Evolutionary conservation across 2,329 filamentous ascomycete genomes (phyloP).

Genomic region (Fonsecaea erecta): DNA sequence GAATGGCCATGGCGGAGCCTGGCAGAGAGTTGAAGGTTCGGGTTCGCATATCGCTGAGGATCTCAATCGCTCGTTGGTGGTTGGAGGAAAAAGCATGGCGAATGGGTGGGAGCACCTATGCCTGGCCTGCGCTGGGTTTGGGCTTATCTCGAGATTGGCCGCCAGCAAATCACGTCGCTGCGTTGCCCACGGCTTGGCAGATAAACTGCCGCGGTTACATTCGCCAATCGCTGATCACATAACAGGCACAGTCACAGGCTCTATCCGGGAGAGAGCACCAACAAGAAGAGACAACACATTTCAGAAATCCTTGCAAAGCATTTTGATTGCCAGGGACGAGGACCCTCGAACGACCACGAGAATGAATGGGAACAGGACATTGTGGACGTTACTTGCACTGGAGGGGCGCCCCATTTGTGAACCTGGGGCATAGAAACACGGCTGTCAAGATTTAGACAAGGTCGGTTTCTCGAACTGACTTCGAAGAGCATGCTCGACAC

Average conservation of each 20-base stretch:
- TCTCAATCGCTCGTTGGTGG: conserved; percentile 13
- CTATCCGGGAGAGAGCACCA: too few relatives aligned
- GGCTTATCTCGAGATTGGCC: conserved; percentile 5
- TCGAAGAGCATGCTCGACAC: background rate
- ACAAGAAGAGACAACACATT: too few relatives aligned
- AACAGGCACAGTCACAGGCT: background rate
- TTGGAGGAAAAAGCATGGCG: conserved; percentile 10
- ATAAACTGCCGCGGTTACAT: conserved; percentile 13
- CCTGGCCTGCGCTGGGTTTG: background rate
- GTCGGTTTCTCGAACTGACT: too few relatives aligned
- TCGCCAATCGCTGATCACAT: conserved; percentile 1
- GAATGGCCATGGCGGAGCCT: conserved; percentile 1
- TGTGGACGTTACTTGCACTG: too few relatives aligned
- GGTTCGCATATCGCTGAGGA: background rate
- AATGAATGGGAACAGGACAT: too few relatives aligned
- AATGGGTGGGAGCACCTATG: background rate
- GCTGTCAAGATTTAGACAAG: too few relatives aligned
- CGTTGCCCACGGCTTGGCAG: conserved; percentile 1
- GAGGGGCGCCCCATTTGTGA: too few relatives aligned
- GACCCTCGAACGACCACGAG: too few relatives aligned
- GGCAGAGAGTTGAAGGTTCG: background rate
- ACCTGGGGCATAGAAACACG: too few relatives aligned
- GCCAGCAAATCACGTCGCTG: background rate
- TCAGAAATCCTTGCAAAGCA: too few relatives aligned
- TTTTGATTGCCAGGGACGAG: too few relatives aligned